Evolutionary conservation across 202 grass and related monocot genomes (phyloP), one percentile per base, ranked within the genome.

Genomic region (Saccharum hybrid): DNA sequence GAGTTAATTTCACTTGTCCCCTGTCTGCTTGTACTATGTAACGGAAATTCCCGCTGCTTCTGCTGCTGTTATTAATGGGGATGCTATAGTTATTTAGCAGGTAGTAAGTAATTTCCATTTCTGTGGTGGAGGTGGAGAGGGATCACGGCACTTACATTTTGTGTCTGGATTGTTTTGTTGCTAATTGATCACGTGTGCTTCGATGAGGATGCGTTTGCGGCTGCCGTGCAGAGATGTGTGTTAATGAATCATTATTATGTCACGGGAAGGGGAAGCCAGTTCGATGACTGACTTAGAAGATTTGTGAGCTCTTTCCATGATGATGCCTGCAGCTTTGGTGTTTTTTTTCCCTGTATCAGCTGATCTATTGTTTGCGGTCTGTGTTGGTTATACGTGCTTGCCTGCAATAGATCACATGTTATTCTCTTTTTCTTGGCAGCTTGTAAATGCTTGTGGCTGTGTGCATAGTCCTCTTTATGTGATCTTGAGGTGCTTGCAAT

Each of bases 1-100:
- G 59, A 78, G 42, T 66, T 22, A 59, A 72, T 86, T 89, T 81
- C 78, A 68, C 28, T 61, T 46, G 38, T 68, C 39, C 0, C 46
- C 66, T 34, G 6, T 15, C 40, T 48, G 4, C 34, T 76, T 70
- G 49, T 38, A 37, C 4, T 18, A 41, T 63, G 28, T 22, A 61
- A 10, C 14, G 33, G 65, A 65, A 37, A 70, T 75, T 26, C 69
- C 4, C 6, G 15, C 49, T 42, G 16, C 7, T 18, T 70, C 23
- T 10, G 5, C 13, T 31, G 5, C 11, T 66, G 28, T 39, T 62
- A 54, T 57, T 64, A 65, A 5, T 56, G 37, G 76, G 7, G 23
- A 42, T 51, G n/a, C 16, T 68, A n/a, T 21, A 60, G 10, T 63
- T 68, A 37, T 79, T 46, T 66, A 42, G 16, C 38, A 33, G 51